These are phyloP conservation scores for Linnemannia hyalina DNA, from an alignment of 192 early-diverging fungal species.

Conservation along the genomic window DNA sequence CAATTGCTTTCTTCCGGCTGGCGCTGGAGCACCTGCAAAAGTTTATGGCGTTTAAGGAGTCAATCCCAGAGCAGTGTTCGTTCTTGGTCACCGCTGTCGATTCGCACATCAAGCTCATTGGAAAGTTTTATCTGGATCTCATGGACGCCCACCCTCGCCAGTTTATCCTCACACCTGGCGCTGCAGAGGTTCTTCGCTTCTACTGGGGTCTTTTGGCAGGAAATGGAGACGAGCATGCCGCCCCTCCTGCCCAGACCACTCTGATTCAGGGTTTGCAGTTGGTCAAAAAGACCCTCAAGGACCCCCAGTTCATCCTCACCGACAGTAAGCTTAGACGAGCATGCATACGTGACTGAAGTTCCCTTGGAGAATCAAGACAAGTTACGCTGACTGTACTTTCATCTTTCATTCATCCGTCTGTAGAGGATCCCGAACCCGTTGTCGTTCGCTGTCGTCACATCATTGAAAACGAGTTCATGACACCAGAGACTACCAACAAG, in stretches of 20 bases:
- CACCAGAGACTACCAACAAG: conserved; percentile 72
- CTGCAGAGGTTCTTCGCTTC: conserved; percentile 74
- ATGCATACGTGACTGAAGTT: not conserved
- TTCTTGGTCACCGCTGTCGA: conserved; percentile 50
- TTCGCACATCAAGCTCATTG: conserved; percentile 74
- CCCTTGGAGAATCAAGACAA: not conserved
- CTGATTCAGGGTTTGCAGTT: conserved; percentile 83
- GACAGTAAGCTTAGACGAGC: conserved; percentile 32
- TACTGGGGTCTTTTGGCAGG: conserved; percentile 78
- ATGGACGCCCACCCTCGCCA: conserved; percentile 74
- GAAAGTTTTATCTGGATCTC: conserved; percentile 84
- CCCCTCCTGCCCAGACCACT: conserved; percentile 38
- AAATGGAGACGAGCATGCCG: conserved; percentile 26
- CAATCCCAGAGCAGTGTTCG: conserved; percentile 57
- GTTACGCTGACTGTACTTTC: not conserved
- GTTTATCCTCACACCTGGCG: conserved; percentile 72
- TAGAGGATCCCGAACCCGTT: conserved; percentile 65
- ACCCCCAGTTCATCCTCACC: conserved; percentile 60
- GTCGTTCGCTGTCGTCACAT: conserved; percentile 64
- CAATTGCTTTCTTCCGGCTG: conserved; percentile 64
- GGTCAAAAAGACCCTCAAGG: conserved; percentile 74
- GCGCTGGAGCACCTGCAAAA: conserved; percentile 68
- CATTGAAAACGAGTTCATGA: conserved; percentile 76
- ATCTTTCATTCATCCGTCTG: conserved; percentile 1
- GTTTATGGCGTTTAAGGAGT: conserved; percentile 55